phyloP scores from a whole-genome alignment of 345 rosid genomes.

The Zanthoxylum bungeanum region DNA sequence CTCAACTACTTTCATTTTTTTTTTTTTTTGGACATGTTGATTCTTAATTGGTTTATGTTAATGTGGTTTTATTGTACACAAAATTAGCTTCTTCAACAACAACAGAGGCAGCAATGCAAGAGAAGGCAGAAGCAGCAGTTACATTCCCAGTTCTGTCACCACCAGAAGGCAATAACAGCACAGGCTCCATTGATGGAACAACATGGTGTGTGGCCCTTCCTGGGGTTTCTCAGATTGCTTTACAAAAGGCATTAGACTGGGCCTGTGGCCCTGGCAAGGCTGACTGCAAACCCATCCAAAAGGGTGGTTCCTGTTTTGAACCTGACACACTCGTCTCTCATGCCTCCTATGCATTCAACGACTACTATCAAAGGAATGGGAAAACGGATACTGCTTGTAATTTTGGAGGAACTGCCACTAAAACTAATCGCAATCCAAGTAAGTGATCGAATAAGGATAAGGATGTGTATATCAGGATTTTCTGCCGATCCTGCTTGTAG shows the following conservation, averaged over 20 bases:
- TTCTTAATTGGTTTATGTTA: not conserved
- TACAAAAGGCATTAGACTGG: constrained; percentile 93
- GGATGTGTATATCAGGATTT: no score
- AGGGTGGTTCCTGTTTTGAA: constrained; percentile 66
- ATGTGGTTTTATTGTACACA: not conserved
- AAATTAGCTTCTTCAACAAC: constrained; percentile 10
- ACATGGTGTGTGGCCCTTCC: constrained; percentile 84
- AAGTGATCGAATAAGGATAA: constrained; percentile 22
- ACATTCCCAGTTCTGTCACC: constrained; percentile 46
- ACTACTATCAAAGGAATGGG: constrained; percentile 71
- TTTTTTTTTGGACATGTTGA: no score
- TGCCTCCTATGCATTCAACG: constrained; percentile 89
- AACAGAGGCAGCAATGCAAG: constrained; percentile 22
- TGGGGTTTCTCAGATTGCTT: constrained; percentile 64
- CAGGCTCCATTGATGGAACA: constrained; percentile 71
- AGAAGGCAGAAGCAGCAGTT: constrained; percentile 42
- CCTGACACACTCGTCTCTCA: constrained; percentile 77
- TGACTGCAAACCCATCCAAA: constrained; percentile 63
- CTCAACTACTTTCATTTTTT: no score
- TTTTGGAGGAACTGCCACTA: constrained; percentile 73
- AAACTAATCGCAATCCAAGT: constrained; percentile 73
- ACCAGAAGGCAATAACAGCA: constrained; percentile 91
- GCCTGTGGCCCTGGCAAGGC: constrained; percentile 89
- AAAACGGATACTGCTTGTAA: constrained; percentile 83
- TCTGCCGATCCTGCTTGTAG: no score